Evolutionary conservation across 2,329 filamentous ascomycete genomes (phyloP).

Genomic region (Beauveria caledonica): DNA sequence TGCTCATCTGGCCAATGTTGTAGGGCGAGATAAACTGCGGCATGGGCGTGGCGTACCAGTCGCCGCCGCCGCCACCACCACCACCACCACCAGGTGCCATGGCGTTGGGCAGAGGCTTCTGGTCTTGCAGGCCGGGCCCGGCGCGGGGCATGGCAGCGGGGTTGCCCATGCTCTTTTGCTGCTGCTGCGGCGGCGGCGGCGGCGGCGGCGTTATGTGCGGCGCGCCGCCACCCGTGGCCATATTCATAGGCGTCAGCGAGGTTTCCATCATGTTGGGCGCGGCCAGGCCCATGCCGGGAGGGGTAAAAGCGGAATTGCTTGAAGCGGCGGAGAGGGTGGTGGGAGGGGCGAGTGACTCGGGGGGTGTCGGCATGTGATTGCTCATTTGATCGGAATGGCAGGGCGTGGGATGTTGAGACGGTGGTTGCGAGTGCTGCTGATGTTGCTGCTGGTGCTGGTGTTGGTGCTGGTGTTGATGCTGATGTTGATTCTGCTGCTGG

Average conservation of each 20-base stretch:
- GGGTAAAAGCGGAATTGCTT: slow-evolving; percentile 24
- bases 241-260: background rate
- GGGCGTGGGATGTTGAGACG: slow-evolving; percentile 19
- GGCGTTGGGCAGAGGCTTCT: slow-evolving; percentile 35
- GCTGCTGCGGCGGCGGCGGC: too few relatives aligned
- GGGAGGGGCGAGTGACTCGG: slow-evolving; percentile 30
- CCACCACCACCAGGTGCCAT: slow-evolving; percentile 23
- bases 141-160: slow-evolving; percentile 34
- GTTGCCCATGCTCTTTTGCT: slow-evolving; percentile 20
- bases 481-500: background rate
- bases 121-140: slow-evolving; percentile 27
- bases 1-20: slow-evolving; percentile 34
- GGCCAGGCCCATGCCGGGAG: slow-evolving; percentile 27
- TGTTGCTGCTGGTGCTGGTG: slow-evolving; percentile 15
- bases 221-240: background rate
- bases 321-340: slow-evolving; percentile 23
- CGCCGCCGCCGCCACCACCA: slow-evolving; percentile 20
- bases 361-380: slow-evolving; percentile 34
- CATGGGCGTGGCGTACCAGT: slow-evolving; percentile 45
- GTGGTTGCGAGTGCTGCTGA: slow-evolving; percentile 11
- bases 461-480: slow-evolving; percentile 10
- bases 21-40: slow-evolving; percentile 47
- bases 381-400: slow-evolving; percentile 20
- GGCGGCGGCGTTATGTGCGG: slow-evolving; percentile 23
- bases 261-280: slow-evolving; percentile 23